phyloP scores from a whole-genome alignment of 768 basidiomycete species.

The Pleurotus cornucopiae region DNA sequence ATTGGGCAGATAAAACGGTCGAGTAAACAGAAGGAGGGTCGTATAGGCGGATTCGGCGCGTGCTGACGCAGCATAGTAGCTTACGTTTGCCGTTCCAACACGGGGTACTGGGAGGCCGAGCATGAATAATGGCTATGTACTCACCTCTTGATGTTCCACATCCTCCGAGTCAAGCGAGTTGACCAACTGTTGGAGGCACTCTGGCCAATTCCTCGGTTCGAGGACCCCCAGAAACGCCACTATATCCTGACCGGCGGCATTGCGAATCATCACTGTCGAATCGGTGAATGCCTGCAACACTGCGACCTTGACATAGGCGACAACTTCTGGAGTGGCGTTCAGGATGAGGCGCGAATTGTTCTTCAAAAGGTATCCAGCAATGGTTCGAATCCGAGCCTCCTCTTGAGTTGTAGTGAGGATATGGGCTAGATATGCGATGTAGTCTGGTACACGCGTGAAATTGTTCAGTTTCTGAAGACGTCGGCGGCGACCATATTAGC shows the following conservation, averaged over 20 bases:
- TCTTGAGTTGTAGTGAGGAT: conserved; percentile 84
- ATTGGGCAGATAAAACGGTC: conserved; percentile 1
- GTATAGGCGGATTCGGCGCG: background rate
- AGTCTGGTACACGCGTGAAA: conserved; percentile 87
- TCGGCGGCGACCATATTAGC: too few species aligned
- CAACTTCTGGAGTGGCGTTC: conserved; percentile 58
- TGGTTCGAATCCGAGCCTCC: conserved; percentile 89
- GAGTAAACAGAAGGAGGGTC: background rate
- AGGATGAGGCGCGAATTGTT: conserved; percentile 86
- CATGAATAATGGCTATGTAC: conserved; percentile 18
- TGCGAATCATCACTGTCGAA: conserved; percentile 81
- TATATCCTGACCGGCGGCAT: conserved; percentile 91
- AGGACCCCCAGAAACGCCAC: conserved; percentile 84
- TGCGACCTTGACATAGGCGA: conserved; percentile 68
- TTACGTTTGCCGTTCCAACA: conserved; percentile 3
- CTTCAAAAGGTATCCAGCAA: conserved; percentile 96
- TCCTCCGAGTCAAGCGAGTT: conserved; percentile 74
- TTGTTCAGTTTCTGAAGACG: conserved; percentile 72
- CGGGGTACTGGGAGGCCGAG: background rate
- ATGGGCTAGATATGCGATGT: conserved; percentile 93
- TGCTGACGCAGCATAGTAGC: background rate
- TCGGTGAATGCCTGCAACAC: conserved; percentile 82
- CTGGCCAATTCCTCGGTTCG: conserved; percentile 93
- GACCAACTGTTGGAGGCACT: conserved; percentile 85
- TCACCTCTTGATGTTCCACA: conserved; percentile 81